These are phyloP conservation scores for Chlorella sorokiniana DNA, from an alignment of 139 green algal genomes.

Conservation along the genomic window DNA sequence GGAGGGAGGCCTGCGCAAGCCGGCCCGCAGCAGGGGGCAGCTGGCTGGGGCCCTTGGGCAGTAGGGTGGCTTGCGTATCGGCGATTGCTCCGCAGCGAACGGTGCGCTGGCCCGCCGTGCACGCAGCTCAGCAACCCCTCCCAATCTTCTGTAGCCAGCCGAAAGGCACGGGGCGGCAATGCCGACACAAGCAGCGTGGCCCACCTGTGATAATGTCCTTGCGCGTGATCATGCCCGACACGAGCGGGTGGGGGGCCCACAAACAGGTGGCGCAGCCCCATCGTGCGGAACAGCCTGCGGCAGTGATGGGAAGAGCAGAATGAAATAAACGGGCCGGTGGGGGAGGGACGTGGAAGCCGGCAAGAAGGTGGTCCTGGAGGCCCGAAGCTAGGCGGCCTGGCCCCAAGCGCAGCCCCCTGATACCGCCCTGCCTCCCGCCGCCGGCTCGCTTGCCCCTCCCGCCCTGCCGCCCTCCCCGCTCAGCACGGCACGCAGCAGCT, in stretches of 20 bases:
- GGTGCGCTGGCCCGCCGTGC: no score
- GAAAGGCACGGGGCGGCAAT: neutral
- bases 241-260: constrained; percentile 64
- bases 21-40: neutral
- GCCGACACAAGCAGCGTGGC: neutral
- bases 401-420: no score
- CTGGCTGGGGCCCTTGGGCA: no score
- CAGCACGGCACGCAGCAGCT: no score
- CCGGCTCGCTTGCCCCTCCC: no score
- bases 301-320: no score
- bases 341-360: neutral
- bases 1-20: neutral
- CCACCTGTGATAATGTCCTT: constrained; percentile 67
- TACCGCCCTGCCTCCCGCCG: no score
- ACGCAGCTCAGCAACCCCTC: no score
- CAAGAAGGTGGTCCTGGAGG: neutral
- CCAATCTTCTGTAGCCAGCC: no score
- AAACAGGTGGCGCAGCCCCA: constrained; percentile 85
- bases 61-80: no score
- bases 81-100: no score
- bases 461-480: no score
- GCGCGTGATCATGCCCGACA: constrained; percentile 83
- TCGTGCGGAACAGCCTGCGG: constrained; percentile 71
- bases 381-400: neutral
- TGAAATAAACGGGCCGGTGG: neutral